Conservation (phyloP, 805 yeast genomes). For the Jamesozyma gamospora region DNA sequence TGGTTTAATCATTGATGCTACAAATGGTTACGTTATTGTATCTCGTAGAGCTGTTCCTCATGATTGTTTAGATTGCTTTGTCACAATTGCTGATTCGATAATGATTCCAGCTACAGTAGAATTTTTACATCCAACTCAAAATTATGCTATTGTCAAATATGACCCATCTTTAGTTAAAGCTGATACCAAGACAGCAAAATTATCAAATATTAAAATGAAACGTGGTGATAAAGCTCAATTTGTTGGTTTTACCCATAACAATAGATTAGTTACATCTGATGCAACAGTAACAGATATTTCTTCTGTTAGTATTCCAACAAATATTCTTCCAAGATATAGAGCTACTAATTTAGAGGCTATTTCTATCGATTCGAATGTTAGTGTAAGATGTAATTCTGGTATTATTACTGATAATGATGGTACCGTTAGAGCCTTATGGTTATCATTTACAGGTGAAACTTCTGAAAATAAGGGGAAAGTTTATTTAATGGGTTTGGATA, state of each 20-base stretch:
- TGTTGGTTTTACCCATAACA: constrained; percentile 66
- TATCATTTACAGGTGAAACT: constrained; percentile 71
- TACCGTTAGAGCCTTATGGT: constrained; percentile 74
- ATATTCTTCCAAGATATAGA: constrained; percentile 67
- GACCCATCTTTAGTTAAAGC: constrained; percentile 69
- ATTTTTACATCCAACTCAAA: constrained; percentile 79
- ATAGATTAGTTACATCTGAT: constrained; percentile 61
- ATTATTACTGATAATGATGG: constrained; percentile 71
- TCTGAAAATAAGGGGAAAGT: constrained; percentile 50
- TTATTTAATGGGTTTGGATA: constrained; percentile 69
- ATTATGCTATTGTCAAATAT: constrained; percentile 74
- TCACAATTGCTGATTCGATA: constrained; percentile 79
- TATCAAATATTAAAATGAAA: constrained; percentile 45
- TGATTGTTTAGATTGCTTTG: constrained; percentile 57
- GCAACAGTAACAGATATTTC: constrained; percentile 71
- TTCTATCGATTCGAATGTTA: constrained; percentile 59
- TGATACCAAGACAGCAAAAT: constrained; percentile 57
- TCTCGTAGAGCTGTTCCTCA: constrained; percentile 77
- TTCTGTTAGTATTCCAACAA: constrained; percentile 62
- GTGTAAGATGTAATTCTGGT: constrained; percentile 72
- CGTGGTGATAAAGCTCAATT: constrained; percentile 74
- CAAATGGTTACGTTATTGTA: constrained; percentile 66
- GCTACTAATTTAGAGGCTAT: constrained; percentile 77
- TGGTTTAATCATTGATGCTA: constrained; percentile 77
- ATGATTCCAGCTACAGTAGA: constrained; percentile 71